Percentiles rank a stretch among this genome's conserved stretches.
Evolutionary conservation across 441 rosid species (phyloP).

Genomic region (Eruca vesicaria): DNA sequence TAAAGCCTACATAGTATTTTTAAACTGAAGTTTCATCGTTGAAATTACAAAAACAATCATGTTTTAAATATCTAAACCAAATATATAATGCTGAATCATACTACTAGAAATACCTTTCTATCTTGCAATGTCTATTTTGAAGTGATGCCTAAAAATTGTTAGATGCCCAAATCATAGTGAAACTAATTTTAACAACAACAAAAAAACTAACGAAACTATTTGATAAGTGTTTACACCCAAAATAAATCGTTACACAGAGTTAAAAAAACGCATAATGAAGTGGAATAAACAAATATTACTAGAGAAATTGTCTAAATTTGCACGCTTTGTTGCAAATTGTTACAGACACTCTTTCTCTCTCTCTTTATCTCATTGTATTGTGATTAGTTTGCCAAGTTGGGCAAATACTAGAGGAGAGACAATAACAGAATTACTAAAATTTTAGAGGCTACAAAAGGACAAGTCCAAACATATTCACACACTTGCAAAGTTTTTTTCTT

Average conservation of each 20-base stretch:
- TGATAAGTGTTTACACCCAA: slow-evolving; percentile 8
- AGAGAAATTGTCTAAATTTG: slow-evolving; percentile 10
- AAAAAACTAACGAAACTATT: background rate
- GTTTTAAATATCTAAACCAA: too few species aligned
- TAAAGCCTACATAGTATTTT: too few species aligned
- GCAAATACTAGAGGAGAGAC: slow-evolving; percentile 21
- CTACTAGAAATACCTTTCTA: background rate
- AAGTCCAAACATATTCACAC: slow-evolving; percentile 33
- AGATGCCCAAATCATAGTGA: background rate
- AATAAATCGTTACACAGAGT: slow-evolving; percentile 18
- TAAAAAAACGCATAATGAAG: slow-evolving; percentile 6
- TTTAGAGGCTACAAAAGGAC: slow-evolving; percentile 30
- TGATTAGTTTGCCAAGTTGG: slow-evolving; percentile 35
- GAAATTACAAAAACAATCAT: too few species aligned
- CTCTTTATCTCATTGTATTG: slow-evolving; percentile 15
- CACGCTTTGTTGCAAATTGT: slow-evolving; percentile 10
- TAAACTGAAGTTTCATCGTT: too few species aligned
- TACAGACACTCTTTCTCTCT: slow-evolving; percentile 20
- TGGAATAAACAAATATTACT: slow-evolving; percentile 11
- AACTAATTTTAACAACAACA: slow-evolving; percentile 1
- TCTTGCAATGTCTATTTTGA: slow-evolving; percentile 8
- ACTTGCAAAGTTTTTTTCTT: slow-evolving; percentile 24
- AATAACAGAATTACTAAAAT: slow-evolving; percentile 33
- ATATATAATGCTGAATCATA: too few species aligned
- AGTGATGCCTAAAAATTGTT: slow-evolving; percentile 23